Evolutionary conservation across 2,329 filamentous ascomycete genomes (phyloP), one percentile per base, ranked within the genome.

Genomic region (Xylariaceae sp.): DNA sequence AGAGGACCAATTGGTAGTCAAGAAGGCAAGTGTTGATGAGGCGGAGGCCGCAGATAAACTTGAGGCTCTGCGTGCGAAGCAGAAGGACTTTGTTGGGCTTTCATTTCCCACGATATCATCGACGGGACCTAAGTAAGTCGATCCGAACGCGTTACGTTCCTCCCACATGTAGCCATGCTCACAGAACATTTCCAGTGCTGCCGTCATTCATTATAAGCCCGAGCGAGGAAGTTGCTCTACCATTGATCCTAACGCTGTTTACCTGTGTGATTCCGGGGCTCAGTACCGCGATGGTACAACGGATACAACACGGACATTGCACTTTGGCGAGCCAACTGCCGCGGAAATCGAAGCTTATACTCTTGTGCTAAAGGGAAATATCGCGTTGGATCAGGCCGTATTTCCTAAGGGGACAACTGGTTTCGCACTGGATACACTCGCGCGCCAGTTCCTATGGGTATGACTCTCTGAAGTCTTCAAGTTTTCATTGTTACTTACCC

Each of bases 71-170:
- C 85, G 91, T 53, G 81, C 83, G 42, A 82, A 82, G 67, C 80
- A 87, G 52, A 75, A 92, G 55, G 80, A 90, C 61, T 99, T 93
- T 71, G 90, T 90, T 48, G 95, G 95, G 5, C 81, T 98, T 16
- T 97, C 93, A 0, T 99, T 99, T 69, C 87, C 92, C 64, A 98
- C 95, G 1, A 99, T 99, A 59, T 98, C 93, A 0, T 96, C 93
- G 0, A 97, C 92, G 0, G 95, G 95, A 2, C 78, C 93, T 50
- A 86, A 86, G 82, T 85, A 70, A 75, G 82, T 77, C 16, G 37
- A 5, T 10, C 42, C 18, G 19, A n/a, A 16, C n/a, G 9, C 20
- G 23, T 49, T n/a, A 41, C 3, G 14, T 37, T 37, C 32, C 37
- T 16, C 10, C 6, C 20, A 7, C 1, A 20, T 57, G 14, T 65